Evolutionary conservation across 768 basidiomycete species (phyloP), one percentile per base, ranked within the genome.

Genomic region (Myochromella boudieri): DNA sequence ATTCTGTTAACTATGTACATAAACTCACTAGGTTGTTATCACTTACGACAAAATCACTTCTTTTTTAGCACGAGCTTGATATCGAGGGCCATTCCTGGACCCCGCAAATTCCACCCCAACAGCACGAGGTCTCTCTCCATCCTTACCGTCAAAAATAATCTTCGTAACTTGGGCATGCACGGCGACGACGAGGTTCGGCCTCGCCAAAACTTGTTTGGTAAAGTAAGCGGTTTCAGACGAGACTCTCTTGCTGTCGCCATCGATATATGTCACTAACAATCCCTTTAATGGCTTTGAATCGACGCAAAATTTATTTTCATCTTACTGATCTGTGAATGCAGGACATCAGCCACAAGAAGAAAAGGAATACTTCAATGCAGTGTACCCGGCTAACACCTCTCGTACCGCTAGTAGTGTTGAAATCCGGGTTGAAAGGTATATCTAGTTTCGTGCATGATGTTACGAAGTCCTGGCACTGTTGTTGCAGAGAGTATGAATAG

Each of bases 211-310:
- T 0, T 78, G 68, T 0, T 70, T 62, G 0, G 85, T 84, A 26
- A 87, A 70, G 56, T 86, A 87, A 1, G 84, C 81, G 1, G 75
- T 61, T 55, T 87, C 82, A 1, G 80, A 69, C 4, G 84, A 78
- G 2, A 81, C 80, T 0, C 85, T 76, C 36, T 65, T 64, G 6
- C 75, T 68, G 1, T 59, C 67, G 21, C 69, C 52, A 49, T 82
- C 72, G 37, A 86, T 74, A 54, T 81, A 87, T 0, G 84, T 85
- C 80, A 85, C 85, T 87, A 42, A 27, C 9, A 25, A 12, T 31
- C 18, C 28, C 8, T 29, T 29, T 14, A 29, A 29, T 29, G 8
- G 28, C 14, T 29, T 8, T 14, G 14, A 8, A 8, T 29, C 14
- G 8, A 29, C n/a, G 14, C 28, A 14, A 29, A 14, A 29, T 8